Conservation (phyloP, 345 rosid genomes). For the Brassica rapa region DNA sequence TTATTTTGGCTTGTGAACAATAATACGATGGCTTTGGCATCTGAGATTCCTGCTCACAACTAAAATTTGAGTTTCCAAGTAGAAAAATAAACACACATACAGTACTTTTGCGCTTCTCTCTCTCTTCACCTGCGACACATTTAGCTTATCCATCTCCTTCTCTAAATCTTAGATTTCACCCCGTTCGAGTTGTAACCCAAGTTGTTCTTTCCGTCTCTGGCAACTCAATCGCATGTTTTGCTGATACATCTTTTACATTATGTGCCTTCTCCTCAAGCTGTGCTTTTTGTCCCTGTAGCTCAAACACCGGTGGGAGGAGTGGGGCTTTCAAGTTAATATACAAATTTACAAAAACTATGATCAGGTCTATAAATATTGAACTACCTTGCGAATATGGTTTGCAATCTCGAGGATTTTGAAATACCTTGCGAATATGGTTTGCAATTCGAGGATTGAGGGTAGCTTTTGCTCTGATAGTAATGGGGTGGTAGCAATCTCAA, state of each 20-base stretch:
- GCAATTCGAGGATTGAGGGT: constrained; percentile 32
- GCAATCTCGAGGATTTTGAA: constrained; percentile 1
- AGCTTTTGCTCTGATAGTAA: constrained; percentile 69
- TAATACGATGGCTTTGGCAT: neutral
- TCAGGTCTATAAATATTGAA: neutral
- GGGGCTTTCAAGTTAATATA: neutral
- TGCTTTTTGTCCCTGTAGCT: no score
- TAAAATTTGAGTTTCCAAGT: constrained; percentile 16
- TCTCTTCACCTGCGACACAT: neutral
- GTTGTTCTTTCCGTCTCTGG: constrained; percentile 3
- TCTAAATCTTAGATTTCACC: no score
- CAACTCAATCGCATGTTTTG: no score
- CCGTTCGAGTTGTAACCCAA: no score
- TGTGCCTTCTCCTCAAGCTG: no score
- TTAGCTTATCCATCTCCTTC: no score
- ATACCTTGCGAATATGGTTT: constrained; percentile 70
- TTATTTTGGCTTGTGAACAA: neutral
- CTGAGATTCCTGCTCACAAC: constrained; percentile 10
- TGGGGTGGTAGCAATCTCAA: constrained; percentile 55
- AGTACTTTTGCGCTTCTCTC: neutral
- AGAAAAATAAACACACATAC: constrained; percentile 17
- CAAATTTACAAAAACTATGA: neutral
- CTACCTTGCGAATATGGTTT: constrained; percentile 70
- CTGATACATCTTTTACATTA: no score
- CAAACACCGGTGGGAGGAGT: no score